phyloP scores from a whole-genome alignment of 2,329 filamentous ascomycete genomes.

The Escovopsis sp. region DNA sequence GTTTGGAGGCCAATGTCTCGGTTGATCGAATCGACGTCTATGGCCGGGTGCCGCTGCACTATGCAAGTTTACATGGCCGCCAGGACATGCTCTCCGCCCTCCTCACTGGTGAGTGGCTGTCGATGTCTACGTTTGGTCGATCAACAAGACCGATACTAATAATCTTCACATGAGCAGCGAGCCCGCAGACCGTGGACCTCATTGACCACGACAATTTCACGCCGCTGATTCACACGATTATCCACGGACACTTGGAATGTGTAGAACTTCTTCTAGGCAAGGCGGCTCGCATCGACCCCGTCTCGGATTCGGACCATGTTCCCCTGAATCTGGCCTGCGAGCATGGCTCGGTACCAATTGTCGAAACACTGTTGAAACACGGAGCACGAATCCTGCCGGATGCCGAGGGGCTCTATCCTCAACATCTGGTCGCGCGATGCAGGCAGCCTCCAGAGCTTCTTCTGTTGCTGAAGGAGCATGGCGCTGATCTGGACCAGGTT shows the following conservation, averaged over 20 bases:
- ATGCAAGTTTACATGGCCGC: constrained; percentile 88
- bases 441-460: constrained; percentile 69
- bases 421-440: constrained; percentile 85
- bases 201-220: constrained; percentile 98
- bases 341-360: constrained; percentile 73
- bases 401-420: constrained; percentile 91
- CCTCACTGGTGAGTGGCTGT: constrained; percentile 37
- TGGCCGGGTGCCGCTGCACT: constrained; percentile 83
- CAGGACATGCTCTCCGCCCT: constrained; percentile 69
- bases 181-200: constrained; percentile 63
- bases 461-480: constrained; percentile 66
- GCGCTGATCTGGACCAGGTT: constrained; percentile 77
- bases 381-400: constrained; percentile 78
- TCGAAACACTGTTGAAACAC: constrained; percentile 68
- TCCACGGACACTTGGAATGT: constrained; percentile 69
- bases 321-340: constrained; percentile 92
- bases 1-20: constrained; percentile 61
- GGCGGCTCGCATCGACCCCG: constrained; percentile 73
- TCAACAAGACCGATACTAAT: constrained; percentile 4
- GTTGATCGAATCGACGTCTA: constrained; percentile 81
- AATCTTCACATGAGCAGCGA: constrained; percentile 27
- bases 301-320: constrained; percentile 79
- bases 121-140: background rate
- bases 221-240: constrained; percentile 86
- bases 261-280: constrained; percentile 63